These are phyloP conservation scores for Avena eriantha DNA, from an alignment of 176 grass and related monocot genomes.

Conservation along the genomic window DNA sequence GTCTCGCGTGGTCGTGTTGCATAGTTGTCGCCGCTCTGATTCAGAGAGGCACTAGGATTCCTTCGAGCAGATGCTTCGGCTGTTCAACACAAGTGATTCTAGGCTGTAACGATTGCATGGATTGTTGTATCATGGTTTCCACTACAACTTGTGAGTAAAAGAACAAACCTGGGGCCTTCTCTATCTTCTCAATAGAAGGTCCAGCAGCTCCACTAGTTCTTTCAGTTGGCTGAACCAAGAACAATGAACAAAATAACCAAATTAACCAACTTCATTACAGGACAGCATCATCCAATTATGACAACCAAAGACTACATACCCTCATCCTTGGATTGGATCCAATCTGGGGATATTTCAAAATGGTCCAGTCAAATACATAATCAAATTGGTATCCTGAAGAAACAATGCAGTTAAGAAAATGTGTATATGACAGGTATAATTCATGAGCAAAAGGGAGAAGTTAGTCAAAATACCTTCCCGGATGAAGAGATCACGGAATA, in stretches of 20 bases:
- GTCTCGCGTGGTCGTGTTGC: conserved; percentile 50
- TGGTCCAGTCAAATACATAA: conserved; percentile 87
- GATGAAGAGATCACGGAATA: conserved; percentile 80
- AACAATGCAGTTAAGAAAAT: conserved; percentile 27
- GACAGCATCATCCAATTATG: neutral
- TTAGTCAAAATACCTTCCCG: conserved; percentile 55
- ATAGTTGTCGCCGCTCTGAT: conserved; percentile 61
- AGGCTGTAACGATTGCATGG: neutral
- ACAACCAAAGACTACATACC: conserved; percentile 44
- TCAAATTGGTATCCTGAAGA: conserved; percentile 72
- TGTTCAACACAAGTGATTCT: conserved; percentile 31
- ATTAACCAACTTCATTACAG: conserved; percentile 25
- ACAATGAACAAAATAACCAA: conserved; percentile 7
- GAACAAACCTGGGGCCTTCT: conserved; percentile 61
- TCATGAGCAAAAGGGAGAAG: neutral
- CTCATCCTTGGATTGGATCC: conserved; percentile 52
- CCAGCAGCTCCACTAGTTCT: conserved; percentile 55
- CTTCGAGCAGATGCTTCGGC: conserved; percentile 57
- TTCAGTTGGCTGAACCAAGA: conserved; percentile 51
- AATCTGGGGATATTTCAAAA: conserved; percentile 84
- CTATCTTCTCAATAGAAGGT: conserved; percentile 60
- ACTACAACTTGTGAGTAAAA: neutral
- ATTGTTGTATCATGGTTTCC: conserved; percentile 17
- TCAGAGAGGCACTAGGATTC: conserved; percentile 60
- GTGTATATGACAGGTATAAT: neutral